A percentile compares a stretch with the other conserved stretches of the same genome.
Evolutionary conservation across 257 asterid species (phyloP).

Genomic region (Rhazya stricta): DNA sequence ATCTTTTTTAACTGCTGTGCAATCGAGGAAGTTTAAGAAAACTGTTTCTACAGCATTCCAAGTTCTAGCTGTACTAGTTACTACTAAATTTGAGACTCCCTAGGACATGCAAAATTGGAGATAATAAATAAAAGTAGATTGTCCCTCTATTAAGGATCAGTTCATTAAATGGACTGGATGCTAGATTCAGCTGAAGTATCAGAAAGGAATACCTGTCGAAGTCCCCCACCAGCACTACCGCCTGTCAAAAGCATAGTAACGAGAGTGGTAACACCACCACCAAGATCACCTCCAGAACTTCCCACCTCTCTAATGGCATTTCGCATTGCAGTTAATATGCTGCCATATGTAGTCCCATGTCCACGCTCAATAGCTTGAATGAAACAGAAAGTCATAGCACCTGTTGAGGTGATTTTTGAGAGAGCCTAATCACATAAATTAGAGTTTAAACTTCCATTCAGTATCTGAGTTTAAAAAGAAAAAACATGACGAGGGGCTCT

Average conservation of each 20-base stretch:
- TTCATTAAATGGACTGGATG: background rate
- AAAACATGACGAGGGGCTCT: background rate
- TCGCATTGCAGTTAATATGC: conserved; percentile 75
- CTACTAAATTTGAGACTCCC: too few relatives aligned
- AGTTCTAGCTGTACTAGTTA: background rate
- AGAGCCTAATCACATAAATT: conserved; percentile 54
- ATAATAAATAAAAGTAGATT: background rate
- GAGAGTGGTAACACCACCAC: conserved; percentile 69
- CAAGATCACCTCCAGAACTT: conserved; percentile 49
- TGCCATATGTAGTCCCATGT: conserved; percentile 79
- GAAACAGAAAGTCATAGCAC: conserved; percentile 96
- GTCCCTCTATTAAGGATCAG: background rate
- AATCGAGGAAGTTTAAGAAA: background rate
- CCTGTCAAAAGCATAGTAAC: conserved; percentile 78
- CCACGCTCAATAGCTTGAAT: conserved; percentile 97
- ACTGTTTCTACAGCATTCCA: background rate
- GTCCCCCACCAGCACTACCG: conserved; percentile 63
- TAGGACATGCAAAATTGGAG: background rate
- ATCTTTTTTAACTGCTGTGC: background rate
- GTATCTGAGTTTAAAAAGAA: background rate
- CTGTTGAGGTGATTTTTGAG: conserved; percentile 87
- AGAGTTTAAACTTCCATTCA: conserved; percentile 12
- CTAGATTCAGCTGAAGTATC: background rate
- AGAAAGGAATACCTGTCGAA: conserved; percentile 55
- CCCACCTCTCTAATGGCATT: conserved; percentile 66